Base-by-base conservation (phyloP, 106 monocot species). In the Amphibolis antarctica region DNA sequence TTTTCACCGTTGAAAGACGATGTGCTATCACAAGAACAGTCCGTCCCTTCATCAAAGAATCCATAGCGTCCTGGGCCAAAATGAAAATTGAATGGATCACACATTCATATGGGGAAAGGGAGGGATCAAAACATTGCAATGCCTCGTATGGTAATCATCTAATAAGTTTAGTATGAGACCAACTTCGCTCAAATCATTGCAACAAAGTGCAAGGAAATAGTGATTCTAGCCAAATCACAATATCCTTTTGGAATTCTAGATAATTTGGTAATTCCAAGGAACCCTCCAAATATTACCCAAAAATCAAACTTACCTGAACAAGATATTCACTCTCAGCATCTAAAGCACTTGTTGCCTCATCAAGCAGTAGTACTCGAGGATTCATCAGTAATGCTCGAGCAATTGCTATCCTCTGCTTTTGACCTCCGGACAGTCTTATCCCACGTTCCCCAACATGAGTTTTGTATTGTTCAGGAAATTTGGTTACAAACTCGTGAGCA, bases 291-390 rank as follows among this genome's bases (percentile, higher is more conserved):
- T 36, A 36, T 36, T 36, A 7, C 36, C n/a, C 36, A 36, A 36
- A 36, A 4, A 11, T 43, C 28, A 60, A 60, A 4, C 21, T 56
- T 71, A 91, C 98, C 85, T 91, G 98, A 64, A 98, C 98, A 59
- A 98, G 78, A 79, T 85, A 91, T 73, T 98, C 98, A 30, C 91
- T 91, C 80, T 98, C 98, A n/a, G 98, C 98, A 75, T 98, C 98
- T 20, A 98, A 69, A 31, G 76, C 87, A 63, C 87, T 87, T 26
- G 87, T 87, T 27, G 87, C 87, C 75, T 87, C 87, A 36, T 87
- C 87, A 27, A 87, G 60, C 0, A 87, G 75, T 12, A 83, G 80
- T 67, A 87, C 75, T 17, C 77, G 65, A 3, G 87, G 87, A 51
- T 87, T 83, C 87, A 87, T 87, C 62, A 87, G 27, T 52, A 87